Percentiles rank a stretch among this genome's conserved stretches.
Evolutionary conservation across 352 stramenopile genomes (phyloP).

Genomic region (Phytopythium cucurbitacearum): DNA sequence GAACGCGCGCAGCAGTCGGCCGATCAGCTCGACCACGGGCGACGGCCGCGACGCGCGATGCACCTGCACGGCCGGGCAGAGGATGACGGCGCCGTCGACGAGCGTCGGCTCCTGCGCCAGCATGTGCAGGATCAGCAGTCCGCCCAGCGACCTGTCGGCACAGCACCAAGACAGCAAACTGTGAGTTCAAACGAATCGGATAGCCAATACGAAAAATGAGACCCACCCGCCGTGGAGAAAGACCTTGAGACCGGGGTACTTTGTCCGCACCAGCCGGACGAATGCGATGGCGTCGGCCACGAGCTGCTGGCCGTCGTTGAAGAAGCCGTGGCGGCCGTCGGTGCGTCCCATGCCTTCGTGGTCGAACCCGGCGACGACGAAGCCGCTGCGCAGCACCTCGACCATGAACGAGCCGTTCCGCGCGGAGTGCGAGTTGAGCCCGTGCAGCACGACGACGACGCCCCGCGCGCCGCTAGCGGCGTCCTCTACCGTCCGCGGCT

Average conservation of each 20-base stretch:
- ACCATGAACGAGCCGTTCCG: constrained; percentile 75
- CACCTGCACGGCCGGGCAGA: constrained; percentile 70
- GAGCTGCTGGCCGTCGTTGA: constrained; percentile 54
- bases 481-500: constrained; percentile 38
- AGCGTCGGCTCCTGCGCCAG: constrained; percentile 43
- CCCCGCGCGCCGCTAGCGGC: constrained; percentile 22
- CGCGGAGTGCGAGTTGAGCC: constrained; percentile 78
- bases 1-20: constrained; percentile 45
- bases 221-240: constrained; percentile 64
- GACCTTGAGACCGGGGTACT: constrained; percentile 60
- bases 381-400: constrained; percentile 54
- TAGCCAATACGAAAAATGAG: not conserved
- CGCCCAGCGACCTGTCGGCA: constrained; percentile 55
- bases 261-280: constrained; percentile 45
- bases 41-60: constrained; percentile 49
- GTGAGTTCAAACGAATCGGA: not conserved
- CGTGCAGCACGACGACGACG: constrained; percentile 71
- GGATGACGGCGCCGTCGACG: constrained; percentile 65
- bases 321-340: constrained; percentile 73
- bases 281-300: constrained; percentile 67
- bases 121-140: constrained; percentile 57
- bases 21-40: constrained; percentile 34
- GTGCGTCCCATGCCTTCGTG: constrained; percentile 75
- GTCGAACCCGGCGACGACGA: constrained; percentile 61
- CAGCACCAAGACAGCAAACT: constrained; percentile 6